Evolutionary conservation across 768 basidiomycete genomes (phyloP).

Genomic region (Imleria badia): DNA sequence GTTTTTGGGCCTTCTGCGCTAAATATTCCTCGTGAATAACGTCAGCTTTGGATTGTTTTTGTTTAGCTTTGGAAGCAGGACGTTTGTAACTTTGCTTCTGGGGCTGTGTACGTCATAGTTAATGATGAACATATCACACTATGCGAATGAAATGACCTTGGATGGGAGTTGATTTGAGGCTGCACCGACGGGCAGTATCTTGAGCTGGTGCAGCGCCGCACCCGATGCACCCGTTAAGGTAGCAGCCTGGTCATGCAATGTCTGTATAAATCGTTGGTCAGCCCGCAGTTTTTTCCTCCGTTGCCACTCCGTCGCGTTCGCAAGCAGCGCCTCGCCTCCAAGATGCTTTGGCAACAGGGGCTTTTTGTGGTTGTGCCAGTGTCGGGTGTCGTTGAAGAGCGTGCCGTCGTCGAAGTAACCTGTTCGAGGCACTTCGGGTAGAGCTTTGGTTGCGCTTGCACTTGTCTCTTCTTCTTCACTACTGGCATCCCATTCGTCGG

Average conservation of each 20-base stretch:
- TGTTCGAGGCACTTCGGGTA: not conserved
- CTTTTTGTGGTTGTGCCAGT: slow-evolving; percentile 57
- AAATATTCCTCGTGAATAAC: slow-evolving; percentile 45
- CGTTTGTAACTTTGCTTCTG: slow-evolving; percentile 19
- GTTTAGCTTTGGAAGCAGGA: slow-evolving; percentile 27
- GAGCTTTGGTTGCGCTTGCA: not conserved
- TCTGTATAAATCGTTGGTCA: slow-evolving; percentile 60
- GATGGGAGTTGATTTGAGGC: slow-evolving; percentile 1
- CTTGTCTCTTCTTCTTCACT: slow-evolving; percentile 10
- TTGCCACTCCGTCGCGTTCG: slow-evolving; percentile 35
- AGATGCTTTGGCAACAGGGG: slow-evolving; percentile 53
- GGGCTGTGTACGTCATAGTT: slow-evolving; percentile 1
- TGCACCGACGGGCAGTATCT: slow-evolving; percentile 46
- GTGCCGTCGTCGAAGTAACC: slow-evolving; percentile 39
- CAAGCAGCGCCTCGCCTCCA: slow-evolving; percentile 42
- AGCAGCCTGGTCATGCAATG: slow-evolving; percentile 55
- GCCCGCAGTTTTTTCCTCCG: slow-evolving; percentile 37
- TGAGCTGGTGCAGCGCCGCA: slow-evolving; percentile 47
- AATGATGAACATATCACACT: not conserved
- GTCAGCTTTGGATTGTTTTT: slow-evolving; percentile 36
- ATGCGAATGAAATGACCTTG: slow-evolving; percentile 11
- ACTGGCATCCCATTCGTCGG: slow-evolving; percentile 22
- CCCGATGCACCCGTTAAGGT: slow-evolving; percentile 67
- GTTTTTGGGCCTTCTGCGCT: slow-evolving; percentile 44
- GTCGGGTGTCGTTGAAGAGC: slow-evolving; percentile 49